A percentile compares a stretch with the other conserved stretches of the same genome.
phyloP scores from a whole-genome alignment of 1,284 basidiomycete species.

The Trichosporon sp. region DNA sequence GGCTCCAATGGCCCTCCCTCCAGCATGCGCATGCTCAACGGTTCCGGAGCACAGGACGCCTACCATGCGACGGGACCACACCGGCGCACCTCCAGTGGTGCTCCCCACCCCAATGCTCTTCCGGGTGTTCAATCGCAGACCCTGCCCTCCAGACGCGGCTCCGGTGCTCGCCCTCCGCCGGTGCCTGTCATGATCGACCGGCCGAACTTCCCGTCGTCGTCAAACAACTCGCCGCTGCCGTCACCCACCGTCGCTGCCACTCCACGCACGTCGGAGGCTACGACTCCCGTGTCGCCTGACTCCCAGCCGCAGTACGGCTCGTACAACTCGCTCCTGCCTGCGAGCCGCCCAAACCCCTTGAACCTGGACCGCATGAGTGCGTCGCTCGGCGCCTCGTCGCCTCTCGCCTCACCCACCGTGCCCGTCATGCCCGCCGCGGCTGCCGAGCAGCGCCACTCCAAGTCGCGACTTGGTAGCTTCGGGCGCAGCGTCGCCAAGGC shows the following conservation, averaged over 20 bases:
- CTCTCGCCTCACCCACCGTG: slow-evolving; percentile 5
- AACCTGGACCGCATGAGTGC: slow-evolving; percentile 18
- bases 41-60: neutral
- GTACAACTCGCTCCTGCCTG: slow-evolving; percentile 9
- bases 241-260: neutral
- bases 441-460: slow-evolving; percentile 4
- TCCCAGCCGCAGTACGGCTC: slow-evolving; percentile 11
- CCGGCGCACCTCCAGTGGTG: neutral
- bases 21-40: slow-evolving; percentile 13
- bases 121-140: neutral
- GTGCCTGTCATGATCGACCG: slow-evolving; percentile 34
- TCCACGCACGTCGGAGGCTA: neutral
- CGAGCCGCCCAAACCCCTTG: neutral
- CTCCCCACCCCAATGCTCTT: neutral
- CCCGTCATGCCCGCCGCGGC: neutral
- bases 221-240: slow-evolving; percentile 2
- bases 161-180: slow-evolving; percentile 27
- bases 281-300: neutral
- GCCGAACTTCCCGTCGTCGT: slow-evolving; percentile 28
- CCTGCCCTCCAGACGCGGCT: neutral
- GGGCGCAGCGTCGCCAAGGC: slow-evolving; percentile 37
- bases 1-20: neutral
- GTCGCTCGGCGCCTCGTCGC: neutral
- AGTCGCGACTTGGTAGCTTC: slow-evolving; percentile 39
- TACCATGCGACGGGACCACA: slow-evolving; percentile 30